These are phyloP conservation scores for Phyllosticta capitalensis DNA, from an alignment of 2,329 filamentous ascomycete genomes.

Conservation along the genomic window DNA sequence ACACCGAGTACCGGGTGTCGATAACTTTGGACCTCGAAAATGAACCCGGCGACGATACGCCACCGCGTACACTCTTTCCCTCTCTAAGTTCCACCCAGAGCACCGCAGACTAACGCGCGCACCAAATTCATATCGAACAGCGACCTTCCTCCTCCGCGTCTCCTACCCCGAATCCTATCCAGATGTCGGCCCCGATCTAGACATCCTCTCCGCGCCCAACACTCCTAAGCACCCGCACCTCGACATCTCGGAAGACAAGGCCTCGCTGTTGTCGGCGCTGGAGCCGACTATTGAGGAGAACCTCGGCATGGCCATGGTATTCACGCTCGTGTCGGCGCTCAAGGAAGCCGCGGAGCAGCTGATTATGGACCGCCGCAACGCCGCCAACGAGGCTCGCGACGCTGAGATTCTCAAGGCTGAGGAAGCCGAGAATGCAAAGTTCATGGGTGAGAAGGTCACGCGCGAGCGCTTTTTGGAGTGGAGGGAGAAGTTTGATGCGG, in stretches of 20 bases:
- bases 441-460: conserved; percentile 85
- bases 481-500: conserved; percentile 66
- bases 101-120: conserved; percentile 6
- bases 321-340: conserved; percentile 75
- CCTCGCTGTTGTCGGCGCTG: conserved; percentile 60
- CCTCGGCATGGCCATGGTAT: conserved; percentile 95
- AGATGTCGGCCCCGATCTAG: conserved; percentile 73
- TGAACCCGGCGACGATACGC: conserved; percentile 48
- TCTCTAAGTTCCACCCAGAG: neutral
- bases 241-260: conserved; percentile 71
- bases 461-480: conserved; percentile 75
- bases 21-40: conserved; percentile 71
- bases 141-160: conserved; percentile 72
- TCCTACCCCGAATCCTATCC: conserved; percentile 87
- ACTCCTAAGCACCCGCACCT: conserved; percentile 61
- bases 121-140: conserved; percentile 20
- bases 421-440: conserved; percentile 91
- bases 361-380: conserved; percentile 62
- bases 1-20: conserved; percentile 78
- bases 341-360: conserved; percentile 89
- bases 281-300: conserved; percentile 78
- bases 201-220: conserved; percentile 66
- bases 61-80: conserved; percentile 40
- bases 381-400: conserved; percentile 45
- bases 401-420: conserved; percentile 56